Base-by-base conservation (phyloP, 169 alveolate species). In the Cryptosporidium muris region DNA sequence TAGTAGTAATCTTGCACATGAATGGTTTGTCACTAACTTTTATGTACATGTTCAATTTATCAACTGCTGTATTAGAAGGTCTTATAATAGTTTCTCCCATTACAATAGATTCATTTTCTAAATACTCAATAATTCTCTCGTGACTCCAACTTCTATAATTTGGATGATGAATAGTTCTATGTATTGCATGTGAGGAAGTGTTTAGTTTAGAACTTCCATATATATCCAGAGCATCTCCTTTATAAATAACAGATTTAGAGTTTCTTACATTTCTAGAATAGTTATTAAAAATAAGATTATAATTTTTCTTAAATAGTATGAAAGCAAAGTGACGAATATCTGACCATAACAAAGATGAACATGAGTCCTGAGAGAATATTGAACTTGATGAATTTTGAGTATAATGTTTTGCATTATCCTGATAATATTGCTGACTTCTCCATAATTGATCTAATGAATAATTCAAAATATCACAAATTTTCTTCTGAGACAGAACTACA, bases 91-190 rank as follows among this genome's bases (percentile, higher is more conserved):
- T 68, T 45, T 74, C 85, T 58, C 85, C 85, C 14, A 74, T 12
- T 42, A 68, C 48, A 5, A 74, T 51, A 43, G 66, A 45, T 4
- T 74, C 68, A 40, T 8, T 37, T 25, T 74, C 60, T 68, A 74
- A 58, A 43, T 74, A 25, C 43, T 74, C 62, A 6, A 74, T 8
- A 9, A 74, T 49, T 49, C 60, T 53, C 2, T 74, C 85, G n/a
- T 74, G 85, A 38, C 40, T 25, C 85, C 85, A 74, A 42, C 62
- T 74, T 63, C 68, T 54, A 47, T 54, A 74, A 64, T 74, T 74
- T 40, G 85, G 85, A 36, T 74, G 85, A 43, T 74, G 85, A 60
- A 74, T 60, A 8, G 85, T 74, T n/a, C 85, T 52, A 16, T 54
- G 62, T 40, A 74, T 42, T 34, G 82, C 36, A 11, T 60, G 74